Base-by-base conservation (phyloP, 768 basidiomycete species). In the Aureoboletus auriporus region DNA sequence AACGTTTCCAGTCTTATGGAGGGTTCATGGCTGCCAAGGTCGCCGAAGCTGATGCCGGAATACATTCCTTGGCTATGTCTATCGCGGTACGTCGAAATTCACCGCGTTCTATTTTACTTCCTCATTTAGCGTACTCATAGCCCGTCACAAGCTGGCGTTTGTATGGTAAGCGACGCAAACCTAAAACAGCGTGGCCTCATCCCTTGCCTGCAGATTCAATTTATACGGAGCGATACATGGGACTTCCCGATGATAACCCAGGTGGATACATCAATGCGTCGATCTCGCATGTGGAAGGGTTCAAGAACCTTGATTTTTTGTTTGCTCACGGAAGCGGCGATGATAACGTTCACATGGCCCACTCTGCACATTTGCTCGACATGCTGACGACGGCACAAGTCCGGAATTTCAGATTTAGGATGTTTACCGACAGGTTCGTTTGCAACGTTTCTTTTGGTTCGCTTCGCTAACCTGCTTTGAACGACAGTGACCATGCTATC, bases 141-240 rank as follows among this genome's bases (percentile, higher is more conserved):
- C 93, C 93, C 48, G 93, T 95, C 41, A 89, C 87, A 4, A 89
- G 87, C 56, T 94, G 92, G 89, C 74, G 74, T 39, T 62, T 90
- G 43, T 90, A 93, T 55, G 86, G 85, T 86, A 61, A 64, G 77
- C 44, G 35, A 34, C 23, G 9, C 10, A 13, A 29, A 35, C 14
- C 8, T 5, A 33, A 31, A 13, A 33, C 27, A 29, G 42, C 14
- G 33, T 43, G 7, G 17, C 44, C n/a, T 52, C 26, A 56, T 33
- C 16, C 28, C n/a, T 16, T 29, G 47, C 14, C 39, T 34, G 12
- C 56, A 89, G 93, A 98, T 70, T 87, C 93, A 0, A 86, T 98
- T 54, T 98, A 98, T 66, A 99, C 96, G 2, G 96, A 99, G 58
- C 84, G 96, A 14, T 98, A 97, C 75, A 93, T 98, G 93, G 82